Evolutionary conservation across 2,329 filamentous ascomycete species (phyloP).

Genomic region (Colletotrichum euphorbiae): DNA sequence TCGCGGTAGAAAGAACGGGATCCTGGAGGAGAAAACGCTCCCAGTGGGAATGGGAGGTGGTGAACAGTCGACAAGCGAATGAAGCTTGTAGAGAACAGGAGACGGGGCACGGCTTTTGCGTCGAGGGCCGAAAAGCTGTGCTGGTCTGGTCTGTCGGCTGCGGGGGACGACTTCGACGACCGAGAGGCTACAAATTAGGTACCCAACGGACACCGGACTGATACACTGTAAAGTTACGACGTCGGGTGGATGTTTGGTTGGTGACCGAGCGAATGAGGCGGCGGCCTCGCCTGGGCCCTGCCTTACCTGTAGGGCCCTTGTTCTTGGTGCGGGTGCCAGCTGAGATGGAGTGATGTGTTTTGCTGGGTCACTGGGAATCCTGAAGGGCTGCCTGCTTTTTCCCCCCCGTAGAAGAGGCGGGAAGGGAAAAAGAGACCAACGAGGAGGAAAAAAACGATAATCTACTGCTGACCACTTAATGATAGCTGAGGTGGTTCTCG

Average conservation of each 20-base stretch:
- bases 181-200: constrained; percentile 9
- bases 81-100: neutral
- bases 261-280: neutral
- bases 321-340: no score
- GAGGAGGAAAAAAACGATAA: no score
- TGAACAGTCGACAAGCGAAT: constrained; percentile 11
- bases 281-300: constrained; percentile 1
- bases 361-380: neutral
- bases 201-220: neutral
- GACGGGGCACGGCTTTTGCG: constrained; percentile 5
- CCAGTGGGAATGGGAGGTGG: neutral
- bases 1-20: neutral
- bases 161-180: constrained; percentile 9
- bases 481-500: no score
- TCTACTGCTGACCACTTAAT: no score
- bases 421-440: no score
- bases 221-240: neutral
- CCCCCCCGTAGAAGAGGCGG: no score
- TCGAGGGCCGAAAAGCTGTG: neutral
- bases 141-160: neutral
- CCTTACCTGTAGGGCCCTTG: no score
- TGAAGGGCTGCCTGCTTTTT: no score
- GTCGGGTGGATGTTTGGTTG: neutral
- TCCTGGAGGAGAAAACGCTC: neutral
- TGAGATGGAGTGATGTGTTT: neutral